phyloP scores from a whole-genome alignment of 1,139 yeast species.

The Yamadazyma dushanensis region DNA sequence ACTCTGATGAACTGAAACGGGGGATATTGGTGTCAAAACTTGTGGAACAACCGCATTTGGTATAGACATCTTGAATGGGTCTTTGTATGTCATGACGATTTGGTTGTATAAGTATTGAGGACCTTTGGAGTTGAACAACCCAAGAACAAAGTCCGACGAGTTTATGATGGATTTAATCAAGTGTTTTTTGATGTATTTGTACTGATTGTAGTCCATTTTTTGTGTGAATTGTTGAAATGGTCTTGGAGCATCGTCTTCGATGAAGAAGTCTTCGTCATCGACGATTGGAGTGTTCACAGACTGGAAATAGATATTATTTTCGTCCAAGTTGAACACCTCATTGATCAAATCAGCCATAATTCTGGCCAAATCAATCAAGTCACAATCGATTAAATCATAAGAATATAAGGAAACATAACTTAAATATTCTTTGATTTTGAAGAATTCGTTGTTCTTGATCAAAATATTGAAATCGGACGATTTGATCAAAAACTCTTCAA shows the following conservation, averaged over 20 bases:
- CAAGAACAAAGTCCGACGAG: constrained; percentile 35
- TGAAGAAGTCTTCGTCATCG: constrained; percentile 11
- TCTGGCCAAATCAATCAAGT: constrained; percentile 32
- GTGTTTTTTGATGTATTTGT: constrained; percentile 31
- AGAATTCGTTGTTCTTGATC: constrained; percentile 28
- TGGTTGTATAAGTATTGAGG: constrained; percentile 34
- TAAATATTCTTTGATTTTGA: constrained; percentile 39
- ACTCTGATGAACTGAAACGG: constrained; percentile 8
- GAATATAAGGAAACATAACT: constrained; percentile 39
- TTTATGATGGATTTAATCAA: constrained; percentile 32
- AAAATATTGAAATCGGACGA: constrained; percentile 34
- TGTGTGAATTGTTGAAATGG: constrained; percentile 2
- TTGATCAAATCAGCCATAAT: constrained; percentile 40
- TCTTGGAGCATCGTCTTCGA: constrained; percentile 9
- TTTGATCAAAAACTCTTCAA: constrained; percentile 49
- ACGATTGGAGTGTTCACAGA: constrained; percentile 15
- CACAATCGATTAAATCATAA: constrained; percentile 35
- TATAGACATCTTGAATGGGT: constrained; percentile 12
- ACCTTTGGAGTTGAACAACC: constrained; percentile 34
- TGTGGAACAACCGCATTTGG: constrained; percentile 9
- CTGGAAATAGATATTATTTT: constrained; percentile 25
- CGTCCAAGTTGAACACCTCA: constrained; percentile 24
- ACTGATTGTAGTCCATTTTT: constrained; percentile 23
- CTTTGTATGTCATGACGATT: constrained; percentile 20
- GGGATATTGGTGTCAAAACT: constrained; percentile 13